Conservation (phyloP, 2,329 filamentous ascomycete genomes). For the Corynespora cassiicola region DNA sequence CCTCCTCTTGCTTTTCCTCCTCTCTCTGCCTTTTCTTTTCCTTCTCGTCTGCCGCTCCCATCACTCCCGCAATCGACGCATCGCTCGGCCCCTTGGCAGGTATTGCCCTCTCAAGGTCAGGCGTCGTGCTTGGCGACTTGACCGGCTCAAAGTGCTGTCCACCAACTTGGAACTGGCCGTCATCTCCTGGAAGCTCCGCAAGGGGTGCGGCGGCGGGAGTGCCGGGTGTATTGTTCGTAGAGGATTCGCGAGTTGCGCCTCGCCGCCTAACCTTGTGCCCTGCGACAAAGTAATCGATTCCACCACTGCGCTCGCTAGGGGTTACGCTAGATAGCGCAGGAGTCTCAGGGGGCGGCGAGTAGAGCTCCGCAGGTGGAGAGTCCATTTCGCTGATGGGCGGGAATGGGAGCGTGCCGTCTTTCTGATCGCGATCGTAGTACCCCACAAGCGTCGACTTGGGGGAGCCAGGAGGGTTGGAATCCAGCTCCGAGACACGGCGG, state of each 20-base stretch:
- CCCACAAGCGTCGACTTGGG: constrained; percentile 28
- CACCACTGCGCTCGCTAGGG: constrained; percentile 13
- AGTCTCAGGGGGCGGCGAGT: constrained; percentile 31
- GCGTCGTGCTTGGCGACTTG: neutral
- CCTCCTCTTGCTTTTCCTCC: neutral
- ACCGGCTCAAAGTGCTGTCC: constrained; percentile 21
- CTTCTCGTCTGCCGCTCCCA: too few relatives aligned
- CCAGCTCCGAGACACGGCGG: constrained; percentile 41
- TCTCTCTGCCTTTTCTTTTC: too few relatives aligned
- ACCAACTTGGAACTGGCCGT: constrained; percentile 22
- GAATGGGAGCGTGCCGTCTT: constrained; percentile 23
- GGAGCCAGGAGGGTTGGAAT: constrained; percentile 33
- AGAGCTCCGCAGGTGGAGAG: constrained; percentile 40
- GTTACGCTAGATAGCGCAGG: constrained; percentile 8
- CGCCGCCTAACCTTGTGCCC: constrained; percentile 22
- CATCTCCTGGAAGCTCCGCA: constrained; percentile 40
- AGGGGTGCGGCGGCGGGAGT: constrained; percentile 16
- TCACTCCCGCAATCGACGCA: too few relatives aligned
- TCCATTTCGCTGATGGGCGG: constrained; percentile 44
- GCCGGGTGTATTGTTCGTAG: constrained; percentile 31
- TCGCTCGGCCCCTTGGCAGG: constrained; percentile 36
- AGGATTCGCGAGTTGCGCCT: constrained; percentile 32
- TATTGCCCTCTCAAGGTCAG: constrained; percentile 7
- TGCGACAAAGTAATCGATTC: constrained; percentile 33
- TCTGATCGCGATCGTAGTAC: constrained; percentile 32